Conservation (phyloP, 805 yeast genomes). For the Nakazawaea ernobii region DNA sequence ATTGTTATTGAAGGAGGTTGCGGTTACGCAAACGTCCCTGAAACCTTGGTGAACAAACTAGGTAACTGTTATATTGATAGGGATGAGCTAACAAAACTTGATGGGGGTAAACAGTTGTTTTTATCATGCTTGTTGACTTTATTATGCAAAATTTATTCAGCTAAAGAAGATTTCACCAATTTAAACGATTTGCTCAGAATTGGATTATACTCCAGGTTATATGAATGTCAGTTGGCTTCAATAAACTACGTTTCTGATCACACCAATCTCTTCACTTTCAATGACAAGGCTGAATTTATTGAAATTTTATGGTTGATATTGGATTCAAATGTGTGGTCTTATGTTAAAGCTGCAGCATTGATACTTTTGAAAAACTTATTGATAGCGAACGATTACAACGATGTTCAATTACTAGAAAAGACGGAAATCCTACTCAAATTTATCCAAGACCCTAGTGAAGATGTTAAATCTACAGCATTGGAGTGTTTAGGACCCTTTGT, state of each 20-base stretch:
- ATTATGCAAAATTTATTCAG: slow-evolving; percentile 21
- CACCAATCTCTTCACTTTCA: neutral
- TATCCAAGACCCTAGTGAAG: slow-evolving; percentile 33
- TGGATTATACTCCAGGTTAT: slow-evolving; percentile 32
- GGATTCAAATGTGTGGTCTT: slow-evolving; percentile 30
- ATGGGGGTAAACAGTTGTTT: slow-evolving; percentile 48
- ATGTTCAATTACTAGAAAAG: slow-evolving; percentile 16
- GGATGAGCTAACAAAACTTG: slow-evolving; percentile 21
- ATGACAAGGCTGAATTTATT: slow-evolving; percentile 1
- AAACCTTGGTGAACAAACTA: slow-evolving; percentile 18
- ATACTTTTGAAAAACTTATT: slow-evolving; percentile 24
- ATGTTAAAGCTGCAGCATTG: slow-evolving; percentile 38
- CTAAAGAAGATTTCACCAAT: slow-evolving; percentile 14
- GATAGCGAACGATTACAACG: slow-evolving; percentile 6
- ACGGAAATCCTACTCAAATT: slow-evolving; percentile 25
- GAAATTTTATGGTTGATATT: slow-evolving; percentile 20
- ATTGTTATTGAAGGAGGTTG: slow-evolving; percentile 13
- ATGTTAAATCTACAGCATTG: slow-evolving; percentile 40
- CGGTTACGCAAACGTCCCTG: slow-evolving; percentile 3
- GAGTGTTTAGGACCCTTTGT: slow-evolving; percentile 46
- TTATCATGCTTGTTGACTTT: slow-evolving; percentile 26
- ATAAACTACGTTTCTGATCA: slow-evolving; percentile 22
- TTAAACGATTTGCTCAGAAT: slow-evolving; percentile 24
- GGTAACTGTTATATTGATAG: slow-evolving; percentile 31
- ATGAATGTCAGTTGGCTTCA: slow-evolving; percentile 40